phyloP scores from a whole-genome alignment of 1,139 yeast genomes.

The Debaryomyces subglobosus region DNA sequence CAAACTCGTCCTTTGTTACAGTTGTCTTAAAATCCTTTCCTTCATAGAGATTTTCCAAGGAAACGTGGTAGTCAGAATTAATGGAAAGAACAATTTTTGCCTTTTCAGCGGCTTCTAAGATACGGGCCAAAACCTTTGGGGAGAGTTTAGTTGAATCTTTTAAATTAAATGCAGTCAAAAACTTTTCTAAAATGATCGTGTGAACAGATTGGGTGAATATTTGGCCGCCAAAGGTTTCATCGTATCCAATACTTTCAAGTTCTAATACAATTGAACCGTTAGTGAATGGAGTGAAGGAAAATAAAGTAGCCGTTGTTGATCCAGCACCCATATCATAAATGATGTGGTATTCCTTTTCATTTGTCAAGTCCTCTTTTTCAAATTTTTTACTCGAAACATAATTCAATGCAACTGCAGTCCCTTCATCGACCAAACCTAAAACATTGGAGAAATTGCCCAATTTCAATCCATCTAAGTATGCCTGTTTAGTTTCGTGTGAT shows the following conservation, averaged over 20 bases:
- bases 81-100: slow-evolving; percentile 87
- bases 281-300: slow-evolving; percentile 58
- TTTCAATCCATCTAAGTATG: slow-evolving; percentile 72
- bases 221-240: slow-evolving; percentile 73
- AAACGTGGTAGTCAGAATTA: slow-evolving; percentile 71
- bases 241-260: slow-evolving; percentile 73
- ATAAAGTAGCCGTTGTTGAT: slow-evolving; percentile 81
- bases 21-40: slow-evolving; percentile 72
- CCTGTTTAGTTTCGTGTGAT: slow-evolving; percentile 63
- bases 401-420: slow-evolving; percentile 85
- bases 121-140: slow-evolving; percentile 63
- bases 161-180: slow-evolving; percentile 48
- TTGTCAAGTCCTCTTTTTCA: slow-evolving; percentile 37
- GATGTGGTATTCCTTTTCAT: slow-evolving; percentile 59
- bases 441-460: slow-evolving; percentile 66
- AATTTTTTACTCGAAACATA: slow-evolving; percentile 58
- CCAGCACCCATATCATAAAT: slow-evolving; percentile 95
- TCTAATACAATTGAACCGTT: slow-evolving; percentile 50
- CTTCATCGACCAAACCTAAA: slow-evolving; percentile 81
- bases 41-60: slow-evolving; percentile 68
- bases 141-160: slow-evolving; percentile 38
- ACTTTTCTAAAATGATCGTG: slow-evolving; percentile 59
- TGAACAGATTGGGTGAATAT: slow-evolving; percentile 67
- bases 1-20: slow-evolving; percentile 79
- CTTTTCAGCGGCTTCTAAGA: slow-evolving; percentile 83